Evolutionary conservation across 805 yeast genomes (phyloP).

Genomic region (Diddensiella transvaalensis): DNA sequence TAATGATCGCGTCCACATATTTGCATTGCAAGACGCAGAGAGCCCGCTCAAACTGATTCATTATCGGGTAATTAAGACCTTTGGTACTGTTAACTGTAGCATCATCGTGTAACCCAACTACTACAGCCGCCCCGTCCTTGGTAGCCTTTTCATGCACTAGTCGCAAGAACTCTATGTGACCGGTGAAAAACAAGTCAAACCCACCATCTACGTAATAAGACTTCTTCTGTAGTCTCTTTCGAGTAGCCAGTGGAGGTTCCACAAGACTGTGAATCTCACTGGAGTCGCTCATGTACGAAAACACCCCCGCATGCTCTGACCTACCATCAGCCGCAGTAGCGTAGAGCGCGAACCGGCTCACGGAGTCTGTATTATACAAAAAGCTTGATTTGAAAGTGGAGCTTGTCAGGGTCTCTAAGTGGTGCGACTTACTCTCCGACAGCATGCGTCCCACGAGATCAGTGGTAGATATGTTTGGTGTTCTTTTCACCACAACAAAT

Average conservation of each 20-base stretch:
- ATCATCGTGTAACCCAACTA: constrained; percentile 70
- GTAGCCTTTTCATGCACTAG: constrained; percentile 42
- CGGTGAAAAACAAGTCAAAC: constrained; percentile 90
- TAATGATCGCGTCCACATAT: constrained; percentile 72
- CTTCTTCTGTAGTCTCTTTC: constrained; percentile 17
- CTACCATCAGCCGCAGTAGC: constrained; percentile 64
- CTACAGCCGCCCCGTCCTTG: constrained; percentile 42
- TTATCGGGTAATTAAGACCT: constrained; percentile 71
- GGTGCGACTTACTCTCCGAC: constrained; percentile 56
- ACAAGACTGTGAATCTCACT: constrained; percentile 31
- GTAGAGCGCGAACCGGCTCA: constrained; percentile 48
- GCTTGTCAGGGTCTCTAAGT: constrained; percentile 34
- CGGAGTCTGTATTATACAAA: constrained; percentile 36
- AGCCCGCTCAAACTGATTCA: constrained; percentile 83
- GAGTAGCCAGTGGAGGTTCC: constrained; percentile 15
- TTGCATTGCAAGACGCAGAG: constrained; percentile 85
- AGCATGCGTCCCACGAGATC: constrained; percentile 90
- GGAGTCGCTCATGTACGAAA: constrained; percentile 35
- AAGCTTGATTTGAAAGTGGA: constrained; percentile 24
- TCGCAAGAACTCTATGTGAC: constrained; percentile 75
- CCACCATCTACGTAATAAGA: constrained; percentile 70
- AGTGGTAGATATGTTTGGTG: constrained; percentile 92
- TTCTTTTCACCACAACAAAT: constrained; percentile 86
- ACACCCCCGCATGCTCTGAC: constrained; percentile 56
- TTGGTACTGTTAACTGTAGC: constrained; percentile 49